A percentile compares a stretch with the other conserved stretches of the same genome.
Conservation (phyloP, 1,139 yeast genomes). For the Scheffersomyces segobiensis region DNA sequence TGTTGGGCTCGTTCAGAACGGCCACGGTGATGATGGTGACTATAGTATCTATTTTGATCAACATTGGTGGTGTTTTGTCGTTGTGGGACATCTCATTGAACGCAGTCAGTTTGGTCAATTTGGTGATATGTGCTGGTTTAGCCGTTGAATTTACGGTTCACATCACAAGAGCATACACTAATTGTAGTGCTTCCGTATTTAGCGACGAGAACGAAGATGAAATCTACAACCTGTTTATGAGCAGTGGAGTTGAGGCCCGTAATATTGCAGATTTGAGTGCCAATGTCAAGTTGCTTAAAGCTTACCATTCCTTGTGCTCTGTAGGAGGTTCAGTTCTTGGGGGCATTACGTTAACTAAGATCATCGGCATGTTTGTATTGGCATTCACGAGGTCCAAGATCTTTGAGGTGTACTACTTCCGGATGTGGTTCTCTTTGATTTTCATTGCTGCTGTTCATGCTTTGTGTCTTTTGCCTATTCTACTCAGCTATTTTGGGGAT, state of each 20-base stretch:
- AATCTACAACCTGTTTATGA: constrained; percentile 3
- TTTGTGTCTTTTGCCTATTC: constrained; percentile 72
- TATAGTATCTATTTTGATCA: constrained; percentile 63
- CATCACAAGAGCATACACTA: constrained; percentile 73
- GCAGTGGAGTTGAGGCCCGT: neutral
- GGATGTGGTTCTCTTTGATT: constrained; percentile 93
- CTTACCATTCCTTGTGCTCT: constrained; percentile 62
- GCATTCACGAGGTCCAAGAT: constrained; percentile 86
- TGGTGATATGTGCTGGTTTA: constrained; percentile 85
- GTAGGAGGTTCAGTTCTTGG: constrained; percentile 88
- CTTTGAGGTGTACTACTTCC: constrained; percentile 86
- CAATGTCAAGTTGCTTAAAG: constrained; percentile 23
- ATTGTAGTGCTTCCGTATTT: neutral
- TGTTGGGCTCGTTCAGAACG: constrained; percentile 68
- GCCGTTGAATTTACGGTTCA: constrained; percentile 94
- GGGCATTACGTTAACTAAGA: constrained; percentile 87
- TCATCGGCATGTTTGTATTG: constrained; percentile 82
- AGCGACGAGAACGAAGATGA: constrained; percentile 6
- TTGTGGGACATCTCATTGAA: constrained; percentile 76
- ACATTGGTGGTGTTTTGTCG: constrained; percentile 81
- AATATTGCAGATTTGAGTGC: neutral
- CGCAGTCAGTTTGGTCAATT: constrained; percentile 86
- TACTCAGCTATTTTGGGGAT: constrained; percentile 68
- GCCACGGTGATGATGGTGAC: constrained; percentile 58
- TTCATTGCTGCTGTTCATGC: constrained; percentile 77